phyloP scores from a whole-genome alignment of 1,284 basidiomycete genomes.

The Pholiota adiposa region DNA sequence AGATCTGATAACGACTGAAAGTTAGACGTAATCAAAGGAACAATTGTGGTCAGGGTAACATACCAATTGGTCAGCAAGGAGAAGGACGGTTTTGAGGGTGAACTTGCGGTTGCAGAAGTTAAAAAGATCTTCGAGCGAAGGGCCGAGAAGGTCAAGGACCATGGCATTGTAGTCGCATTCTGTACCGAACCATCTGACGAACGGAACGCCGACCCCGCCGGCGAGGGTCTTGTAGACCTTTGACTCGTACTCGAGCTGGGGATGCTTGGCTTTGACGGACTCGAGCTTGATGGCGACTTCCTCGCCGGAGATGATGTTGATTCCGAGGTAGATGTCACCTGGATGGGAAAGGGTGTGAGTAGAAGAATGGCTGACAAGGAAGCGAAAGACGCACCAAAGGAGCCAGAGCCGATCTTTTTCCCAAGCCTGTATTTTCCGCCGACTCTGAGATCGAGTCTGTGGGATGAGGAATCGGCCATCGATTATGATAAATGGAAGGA shows the following conservation, averaged over 20 bases:
- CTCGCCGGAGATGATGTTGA: conserved; percentile 99
- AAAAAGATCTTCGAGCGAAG: conserved; percentile 98
- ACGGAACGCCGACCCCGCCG: conserved; percentile 97
- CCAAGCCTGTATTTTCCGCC: conserved; percentile 99
- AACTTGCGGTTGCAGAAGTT: conserved; percentile 99
- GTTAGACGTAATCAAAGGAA: conserved; percentile 21
- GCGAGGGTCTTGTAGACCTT: conserved; percentile 98
- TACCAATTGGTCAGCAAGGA: conserved; percentile 96
- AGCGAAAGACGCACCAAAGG: conserved; percentile 77
- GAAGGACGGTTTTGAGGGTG: conserved; percentile 94
- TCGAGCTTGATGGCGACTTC: conserved; percentile 99
- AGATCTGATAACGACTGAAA: conserved; percentile 73
- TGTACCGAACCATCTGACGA: conserved; percentile 97
- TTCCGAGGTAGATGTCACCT: conserved; percentile 99
- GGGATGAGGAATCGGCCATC: conserved; percentile 74
- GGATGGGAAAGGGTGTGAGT: conserved; percentile 10
- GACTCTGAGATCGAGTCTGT: conserved; percentile 91
- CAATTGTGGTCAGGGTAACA: conserved; percentile 32
- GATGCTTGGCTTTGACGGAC: conserved; percentile 99
- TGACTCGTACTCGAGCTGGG: conserved; percentile 99
- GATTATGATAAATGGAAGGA: conserved; percentile 27
- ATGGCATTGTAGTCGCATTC: conserved; percentile 99
- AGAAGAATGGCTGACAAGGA: conserved; percentile 11
- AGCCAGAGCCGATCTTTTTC: conserved; percentile 99
- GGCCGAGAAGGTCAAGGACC: conserved; percentile 97